Evolutionary conservation across 352 stramenopile species (phyloP).

Genomic region (Elongisporangium prolatum): DNA sequence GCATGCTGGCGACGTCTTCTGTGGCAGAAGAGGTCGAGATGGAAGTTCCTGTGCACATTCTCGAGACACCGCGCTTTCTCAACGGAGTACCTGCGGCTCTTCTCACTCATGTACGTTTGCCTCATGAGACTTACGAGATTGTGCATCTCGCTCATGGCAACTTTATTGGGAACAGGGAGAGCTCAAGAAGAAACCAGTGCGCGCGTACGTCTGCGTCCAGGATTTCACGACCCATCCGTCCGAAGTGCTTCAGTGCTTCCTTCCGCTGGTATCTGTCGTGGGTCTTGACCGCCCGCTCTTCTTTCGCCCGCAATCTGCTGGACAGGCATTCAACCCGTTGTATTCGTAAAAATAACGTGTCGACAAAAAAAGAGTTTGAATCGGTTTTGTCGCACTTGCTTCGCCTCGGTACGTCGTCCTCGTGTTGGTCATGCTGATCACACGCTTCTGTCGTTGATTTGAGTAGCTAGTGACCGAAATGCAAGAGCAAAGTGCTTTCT

Average conservation of each 20-base stretch:
- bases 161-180: slow-evolving; percentile 27
- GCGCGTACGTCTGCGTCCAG: slow-evolving; percentile 50
- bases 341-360: slow-evolving; percentile 40
- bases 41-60: slow-evolving; percentile 25
- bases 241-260: slow-evolving; percentile 45
- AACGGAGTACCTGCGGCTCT: slow-evolving; percentile 44
- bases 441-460: neutral
- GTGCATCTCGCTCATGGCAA: slow-evolving; percentile 1
- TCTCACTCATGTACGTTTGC: slow-evolving; percentile 43
- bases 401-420: neutral
- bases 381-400: slow-evolving; percentile 1
- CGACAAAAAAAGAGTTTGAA: neutral
- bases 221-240: slow-evolving; percentile 28
- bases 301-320: slow-evolving; percentile 13
- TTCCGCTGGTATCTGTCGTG: slow-evolving; percentile 29
- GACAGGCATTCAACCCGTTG: slow-evolving; percentile 28
- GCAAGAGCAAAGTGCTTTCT: slow-evolving; percentile 27
- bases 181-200: slow-evolving; percentile 39
- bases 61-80: slow-evolving; percentile 58
- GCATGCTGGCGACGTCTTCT: slow-evolving; percentile 33
- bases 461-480: slow-evolving; percentile 2
- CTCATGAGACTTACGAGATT: neutral
- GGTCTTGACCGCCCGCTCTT: slow-evolving; percentile 34
- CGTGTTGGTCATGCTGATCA: neutral
- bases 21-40: slow-evolving; percentile 24